phyloP scores from a whole-genome alignment of 345 rosid species.

The Hibiscus trionum region DNA sequence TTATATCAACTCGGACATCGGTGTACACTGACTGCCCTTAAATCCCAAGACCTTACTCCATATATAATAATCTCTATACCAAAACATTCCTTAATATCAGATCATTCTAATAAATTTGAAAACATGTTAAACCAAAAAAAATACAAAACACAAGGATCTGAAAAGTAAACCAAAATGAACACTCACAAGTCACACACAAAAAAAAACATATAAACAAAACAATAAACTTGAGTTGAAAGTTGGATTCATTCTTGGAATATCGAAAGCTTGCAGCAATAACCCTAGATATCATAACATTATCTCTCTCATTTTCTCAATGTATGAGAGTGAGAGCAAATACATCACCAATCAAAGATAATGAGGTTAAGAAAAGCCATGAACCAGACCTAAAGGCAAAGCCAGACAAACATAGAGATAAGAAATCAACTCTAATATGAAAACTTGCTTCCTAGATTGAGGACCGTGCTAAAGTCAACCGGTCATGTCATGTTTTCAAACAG shows the following conservation, averaged over 20 bases:
- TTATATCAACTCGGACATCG: too few relatives aligned
- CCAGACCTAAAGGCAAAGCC: too few relatives aligned
- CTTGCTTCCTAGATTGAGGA: not conserved
- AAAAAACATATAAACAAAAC: not conserved
- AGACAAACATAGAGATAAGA: not conserved
- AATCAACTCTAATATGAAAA: not conserved
- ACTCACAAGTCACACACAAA: too few relatives aligned
- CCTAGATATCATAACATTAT: not conserved
- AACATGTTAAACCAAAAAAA: not conserved
- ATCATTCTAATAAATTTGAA: not conserved
- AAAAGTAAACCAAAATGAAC: not conserved
- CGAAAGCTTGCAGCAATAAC: not conserved
- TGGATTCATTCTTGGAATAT: not conserved
- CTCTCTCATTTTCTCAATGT: not conserved
- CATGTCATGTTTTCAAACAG: not conserved
- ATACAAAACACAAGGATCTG: not conserved
- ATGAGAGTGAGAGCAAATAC: not conserved
- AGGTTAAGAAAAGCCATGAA: not conserved
- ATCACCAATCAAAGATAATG: not conserved
- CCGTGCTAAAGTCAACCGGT: not conserved
- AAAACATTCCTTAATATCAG: not conserved
- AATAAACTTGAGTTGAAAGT: not conserved
- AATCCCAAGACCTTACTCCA: too few relatives aligned
- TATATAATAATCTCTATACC: not conserved
- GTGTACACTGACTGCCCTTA: too few relatives aligned